Percentiles rank a stretch among this genome's conserved stretches.
Conservation (phyloP, 2,329 filamentous ascomycete genomes). For the Volutella citrinella region DNA sequence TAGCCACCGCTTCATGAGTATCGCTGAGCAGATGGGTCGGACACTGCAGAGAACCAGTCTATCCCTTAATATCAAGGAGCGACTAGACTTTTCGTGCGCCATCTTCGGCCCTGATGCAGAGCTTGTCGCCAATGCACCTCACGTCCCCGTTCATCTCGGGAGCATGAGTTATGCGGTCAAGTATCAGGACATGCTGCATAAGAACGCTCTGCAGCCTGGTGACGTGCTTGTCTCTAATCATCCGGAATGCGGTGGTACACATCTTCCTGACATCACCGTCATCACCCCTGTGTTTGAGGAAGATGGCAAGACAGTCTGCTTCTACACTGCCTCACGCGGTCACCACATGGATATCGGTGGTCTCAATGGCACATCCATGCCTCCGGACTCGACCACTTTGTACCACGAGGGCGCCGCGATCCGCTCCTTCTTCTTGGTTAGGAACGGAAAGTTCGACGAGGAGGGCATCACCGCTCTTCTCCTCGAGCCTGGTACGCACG, state of each 20-base stretch:
- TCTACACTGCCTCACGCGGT: slow-evolving; percentile 15
- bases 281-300: slow-evolving; percentile 15
- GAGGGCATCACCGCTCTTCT: slow-evolving; percentile 48
- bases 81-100: slow-evolving; percentile 76
- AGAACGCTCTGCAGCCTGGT: slow-evolving; percentile 62
- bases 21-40: slow-evolving; percentile 77
- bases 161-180: slow-evolving; percentile 74
- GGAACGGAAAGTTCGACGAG: slow-evolving; percentile 19
- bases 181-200: slow-evolving; percentile 66
- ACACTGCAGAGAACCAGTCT: slow-evolving; percentile 73
- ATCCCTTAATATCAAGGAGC: slow-evolving; percentile 73
- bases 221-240: slow-evolving; percentile 69
- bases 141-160: slow-evolving; percentile 74
- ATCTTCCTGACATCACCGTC: slow-evolving; percentile 13
- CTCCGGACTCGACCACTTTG: slow-evolving; percentile 56
- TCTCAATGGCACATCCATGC: slow-evolving; percentile 14
- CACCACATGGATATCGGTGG: slow-evolving; percentile 17
- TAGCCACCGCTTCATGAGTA: slow-evolving; percentile 75
- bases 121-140: slow-evolving; percentile 71
- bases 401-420: slow-evolving; percentile 57
- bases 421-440: slow-evolving; percentile 30
- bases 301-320: slow-evolving; percentile 9
- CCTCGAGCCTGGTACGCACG: slow-evolving; percentile 25
- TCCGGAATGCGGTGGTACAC: slow-evolving; percentile 28
- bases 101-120: slow-evolving; percentile 70